These are phyloP conservation scores for Blastobotrys illinoisensis DNA, from an alignment of 1,139 yeast genomes.

Conservation along the genomic window DNA sequence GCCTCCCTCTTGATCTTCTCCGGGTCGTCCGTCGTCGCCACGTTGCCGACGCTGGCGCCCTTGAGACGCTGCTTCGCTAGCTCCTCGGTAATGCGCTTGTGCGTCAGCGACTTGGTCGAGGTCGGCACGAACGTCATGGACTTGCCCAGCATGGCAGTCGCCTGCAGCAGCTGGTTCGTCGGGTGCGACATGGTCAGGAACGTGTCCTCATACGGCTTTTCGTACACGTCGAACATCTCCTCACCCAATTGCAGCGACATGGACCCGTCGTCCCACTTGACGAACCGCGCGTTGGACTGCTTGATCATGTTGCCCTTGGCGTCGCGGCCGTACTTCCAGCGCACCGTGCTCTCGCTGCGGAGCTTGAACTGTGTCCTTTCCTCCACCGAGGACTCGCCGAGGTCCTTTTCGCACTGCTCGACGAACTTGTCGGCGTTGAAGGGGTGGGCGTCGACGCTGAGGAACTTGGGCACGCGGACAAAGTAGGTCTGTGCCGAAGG, in stretches of 20 bases:
- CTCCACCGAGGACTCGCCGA: constrained; percentile 29
- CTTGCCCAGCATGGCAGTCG: constrained; percentile 39
- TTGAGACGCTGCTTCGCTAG: constrained; percentile 59
- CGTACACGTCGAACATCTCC: constrained; percentile 76
- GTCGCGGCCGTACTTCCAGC: constrained; percentile 84
- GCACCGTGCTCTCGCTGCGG: constrained; percentile 72
- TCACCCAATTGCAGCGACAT: constrained; percentile 79
- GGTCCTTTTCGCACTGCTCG: constrained; percentile 27
- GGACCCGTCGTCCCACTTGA: constrained; percentile 93
- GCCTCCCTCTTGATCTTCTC: constrained; percentile 74
- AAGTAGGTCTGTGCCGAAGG: constrained; percentile 40
- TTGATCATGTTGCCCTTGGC: constrained; percentile 57
- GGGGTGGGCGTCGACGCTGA: constrained; percentile 78
- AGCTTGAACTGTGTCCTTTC: constrained; percentile 50
- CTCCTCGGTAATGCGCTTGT: constrained; percentile 71
- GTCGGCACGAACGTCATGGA: constrained; percentile 78
- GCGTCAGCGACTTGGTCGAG: constrained; percentile 77
- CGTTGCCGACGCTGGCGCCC: constrained; percentile 52
- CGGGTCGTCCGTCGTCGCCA: constrained; percentile 83
- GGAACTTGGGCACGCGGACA: constrained; percentile 74
- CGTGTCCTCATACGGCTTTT: constrained; percentile 61
- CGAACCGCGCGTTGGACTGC: constrained; percentile 83
- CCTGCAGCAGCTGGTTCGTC: constrained; percentile 64
- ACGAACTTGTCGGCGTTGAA: constrained; percentile 73
- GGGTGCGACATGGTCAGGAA: constrained; percentile 69